phyloP scores from a whole-genome alignment of 2,329 filamentous ascomycete species.

The Talaromyces sp. region DNA sequence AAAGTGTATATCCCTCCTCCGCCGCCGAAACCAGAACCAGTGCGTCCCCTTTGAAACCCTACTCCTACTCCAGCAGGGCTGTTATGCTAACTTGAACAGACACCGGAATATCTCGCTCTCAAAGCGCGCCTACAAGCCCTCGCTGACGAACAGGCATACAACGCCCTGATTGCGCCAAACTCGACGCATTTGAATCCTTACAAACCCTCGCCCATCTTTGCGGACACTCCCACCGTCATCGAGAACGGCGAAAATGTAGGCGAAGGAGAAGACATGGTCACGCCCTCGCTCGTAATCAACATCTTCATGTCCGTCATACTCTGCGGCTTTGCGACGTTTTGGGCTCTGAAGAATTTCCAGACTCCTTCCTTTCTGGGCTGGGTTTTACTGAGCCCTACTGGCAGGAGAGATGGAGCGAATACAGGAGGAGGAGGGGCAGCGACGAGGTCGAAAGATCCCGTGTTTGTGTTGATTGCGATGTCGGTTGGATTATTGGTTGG shows the following conservation, averaged over 20 bases:
- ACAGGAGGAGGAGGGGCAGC: neutral
- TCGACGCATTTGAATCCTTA: constrained; percentile 57
- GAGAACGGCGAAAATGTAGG: constrained; percentile 22
- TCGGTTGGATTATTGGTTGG: constrained; percentile 42
- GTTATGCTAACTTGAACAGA: neutral
- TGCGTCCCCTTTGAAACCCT: constrained; percentile 39
- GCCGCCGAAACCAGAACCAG: constrained; percentile 71
- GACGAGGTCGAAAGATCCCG: constrained; percentile 25
- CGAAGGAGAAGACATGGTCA: constrained; percentile 34
- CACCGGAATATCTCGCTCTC: constrained; percentile 73
- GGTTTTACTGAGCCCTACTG: constrained; percentile 19
- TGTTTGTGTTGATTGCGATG: constrained; percentile 40
- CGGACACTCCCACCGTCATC: constrained; percentile 49
- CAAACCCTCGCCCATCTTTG: constrained; percentile 45
- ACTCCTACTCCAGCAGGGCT: neutral
- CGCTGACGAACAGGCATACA: constrained; percentile 78
- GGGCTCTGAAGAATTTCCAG: constrained; percentile 38
- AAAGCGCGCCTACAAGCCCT: constrained; percentile 82
- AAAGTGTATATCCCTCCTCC: constrained; percentile 75
- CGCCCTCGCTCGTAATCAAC: constrained; percentile 70
- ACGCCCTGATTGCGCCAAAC: constrained; percentile 66
- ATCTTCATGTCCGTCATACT: constrained; percentile 83
- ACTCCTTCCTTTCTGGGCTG: constrained; percentile 28
- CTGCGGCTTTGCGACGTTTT: constrained; percentile 48
- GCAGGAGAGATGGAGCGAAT: neutral